Percentiles rank a stretch among this genome's conserved stretches.
phyloP scores from a whole-genome alignment of 179 eudicot genomes.

The Beta macrorhiza region DNA sequence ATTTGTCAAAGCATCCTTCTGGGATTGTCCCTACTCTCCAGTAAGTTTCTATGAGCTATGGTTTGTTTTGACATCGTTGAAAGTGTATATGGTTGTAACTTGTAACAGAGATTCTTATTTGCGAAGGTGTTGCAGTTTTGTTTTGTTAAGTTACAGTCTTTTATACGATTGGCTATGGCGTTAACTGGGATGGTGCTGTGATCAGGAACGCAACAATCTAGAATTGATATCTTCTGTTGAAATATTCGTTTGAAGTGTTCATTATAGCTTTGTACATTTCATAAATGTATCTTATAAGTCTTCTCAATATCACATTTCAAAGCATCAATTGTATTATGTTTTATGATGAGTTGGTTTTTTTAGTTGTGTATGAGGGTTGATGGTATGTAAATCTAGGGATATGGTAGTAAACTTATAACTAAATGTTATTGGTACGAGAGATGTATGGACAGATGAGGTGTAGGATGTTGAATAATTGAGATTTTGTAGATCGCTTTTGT shows the following conservation, averaged over 20 bases:
- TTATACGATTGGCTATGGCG: neutral
- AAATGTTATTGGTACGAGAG: neutral
- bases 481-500: neutral
- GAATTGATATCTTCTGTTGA: neutral
- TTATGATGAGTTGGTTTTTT: neutral
- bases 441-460: neutral
- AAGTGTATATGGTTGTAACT: neutral
- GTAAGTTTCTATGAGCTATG: slow-evolving; percentile 43
- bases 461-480: neutral
- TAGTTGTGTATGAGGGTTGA: neutral
- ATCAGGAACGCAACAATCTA: neutral
- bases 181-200: neutral
- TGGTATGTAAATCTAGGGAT: neutral
- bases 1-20: slow-evolving; percentile 68
- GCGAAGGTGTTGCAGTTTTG: neutral
- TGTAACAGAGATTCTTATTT: neutral
- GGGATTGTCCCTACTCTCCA: slow-evolving; percentile 82
- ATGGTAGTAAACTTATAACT: neutral
- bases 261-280: neutral
- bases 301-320: neutral
- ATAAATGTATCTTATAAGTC: neutral
- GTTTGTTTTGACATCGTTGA: neutral
- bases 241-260: neutral
- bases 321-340: neutral
- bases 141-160: neutral